Evolutionary conservation across 495 filamentous ascomycete genomes (phyloP).

Genomic region (Evansstolkia leycettana): DNA sequence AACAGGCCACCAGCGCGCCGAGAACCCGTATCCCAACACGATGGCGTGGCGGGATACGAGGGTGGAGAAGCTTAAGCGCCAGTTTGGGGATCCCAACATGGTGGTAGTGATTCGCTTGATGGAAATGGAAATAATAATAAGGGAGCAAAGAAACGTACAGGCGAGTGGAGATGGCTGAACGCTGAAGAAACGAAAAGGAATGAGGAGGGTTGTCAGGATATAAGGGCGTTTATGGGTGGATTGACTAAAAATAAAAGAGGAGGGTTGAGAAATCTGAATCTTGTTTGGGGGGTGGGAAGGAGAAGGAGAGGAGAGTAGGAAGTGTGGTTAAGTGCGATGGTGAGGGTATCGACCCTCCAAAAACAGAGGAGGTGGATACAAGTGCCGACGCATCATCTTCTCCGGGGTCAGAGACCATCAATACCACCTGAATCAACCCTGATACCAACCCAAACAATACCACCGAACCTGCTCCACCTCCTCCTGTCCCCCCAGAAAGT

Average conservation of each 20-base stretch:
- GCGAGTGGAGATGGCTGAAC: slow-evolving; percentile 7
- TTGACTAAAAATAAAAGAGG: slow-evolving; percentile 33
- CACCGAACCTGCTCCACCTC: too few species aligned
- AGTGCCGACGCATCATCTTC: too few species aligned
- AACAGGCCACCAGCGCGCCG: slow-evolving; percentile 69
- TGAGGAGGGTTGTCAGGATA: slow-evolving; percentile 34
- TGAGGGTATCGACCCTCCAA: too few species aligned
- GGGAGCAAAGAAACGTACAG: slow-evolving; percentile 2
- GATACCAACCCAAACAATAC: too few species aligned
- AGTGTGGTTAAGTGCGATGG: too few species aligned
- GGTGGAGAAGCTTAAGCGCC: slow-evolving; percentile 49
- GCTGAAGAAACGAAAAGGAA: slow-evolving; percentile 1
- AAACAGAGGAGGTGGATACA: too few species aligned
- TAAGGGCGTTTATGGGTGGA: slow-evolving; percentile 47
- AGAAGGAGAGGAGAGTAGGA: not conserved
- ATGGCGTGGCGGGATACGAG: slow-evolving; percentile 62
- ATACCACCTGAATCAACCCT: too few species aligned
- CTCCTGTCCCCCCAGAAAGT: not conserved
- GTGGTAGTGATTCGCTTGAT: too few species aligned
- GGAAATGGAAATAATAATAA: too few species aligned
- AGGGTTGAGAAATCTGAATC: slow-evolving; percentile 29
- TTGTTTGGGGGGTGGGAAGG: slow-evolving; percentile 19
- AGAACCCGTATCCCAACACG: slow-evolving; percentile 42
- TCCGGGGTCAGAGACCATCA: too few species aligned
- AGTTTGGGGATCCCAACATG: slow-evolving; percentile 40